Evolutionary conservation across 1,284 basidiomycete genomes (phyloP).

Genomic region (Puccinia horiana): DNA sequence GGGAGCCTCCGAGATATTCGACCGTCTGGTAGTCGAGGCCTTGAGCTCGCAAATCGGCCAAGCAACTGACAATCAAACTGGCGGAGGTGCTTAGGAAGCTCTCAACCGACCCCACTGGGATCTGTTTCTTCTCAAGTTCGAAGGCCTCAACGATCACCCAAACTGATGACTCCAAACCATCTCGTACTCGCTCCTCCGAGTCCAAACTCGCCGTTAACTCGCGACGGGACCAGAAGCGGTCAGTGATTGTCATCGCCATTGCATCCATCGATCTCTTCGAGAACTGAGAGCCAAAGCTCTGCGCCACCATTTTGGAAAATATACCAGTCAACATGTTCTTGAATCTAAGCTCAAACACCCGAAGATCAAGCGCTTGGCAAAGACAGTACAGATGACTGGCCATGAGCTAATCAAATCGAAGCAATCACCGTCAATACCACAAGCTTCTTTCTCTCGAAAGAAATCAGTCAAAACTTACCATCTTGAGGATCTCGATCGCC

Average conservation of each 20-base stretch:
- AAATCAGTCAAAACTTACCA: conserved; percentile 56
- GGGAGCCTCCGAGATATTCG: conserved; percentile 4
- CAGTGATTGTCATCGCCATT: background rate
- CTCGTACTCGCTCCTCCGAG: background rate
- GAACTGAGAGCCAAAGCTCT: background rate
- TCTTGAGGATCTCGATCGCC: conserved; percentile 72
- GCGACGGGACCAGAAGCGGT: conserved; percentile 5
- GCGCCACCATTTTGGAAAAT: background rate
- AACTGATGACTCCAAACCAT: background rate
- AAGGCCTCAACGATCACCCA: background rate
- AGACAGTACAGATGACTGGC: conserved; percentile 43
- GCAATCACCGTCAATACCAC: conserved; percentile 1
- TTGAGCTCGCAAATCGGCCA: background rate
- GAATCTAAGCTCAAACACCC: conserved; percentile 24
- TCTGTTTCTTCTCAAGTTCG: background rate
- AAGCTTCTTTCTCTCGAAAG: background rate
- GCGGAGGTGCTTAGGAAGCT: background rate
- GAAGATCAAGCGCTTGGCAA: conserved; percentile 45
- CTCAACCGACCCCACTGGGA: background rate
- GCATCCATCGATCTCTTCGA: background rate
- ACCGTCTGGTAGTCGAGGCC: background rate
- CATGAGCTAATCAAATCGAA: conserved; percentile 19
- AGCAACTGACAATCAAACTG: background rate
- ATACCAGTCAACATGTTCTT: background rate
- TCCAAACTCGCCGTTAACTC: conserved; percentile 29